Percentiles rank a stretch among this genome's conserved stretches.
These are phyloP conservation scores for Acanthamoeba royreba DNA, from an alignment of 208 protist genomes.

Conservation along the genomic window DNA sequence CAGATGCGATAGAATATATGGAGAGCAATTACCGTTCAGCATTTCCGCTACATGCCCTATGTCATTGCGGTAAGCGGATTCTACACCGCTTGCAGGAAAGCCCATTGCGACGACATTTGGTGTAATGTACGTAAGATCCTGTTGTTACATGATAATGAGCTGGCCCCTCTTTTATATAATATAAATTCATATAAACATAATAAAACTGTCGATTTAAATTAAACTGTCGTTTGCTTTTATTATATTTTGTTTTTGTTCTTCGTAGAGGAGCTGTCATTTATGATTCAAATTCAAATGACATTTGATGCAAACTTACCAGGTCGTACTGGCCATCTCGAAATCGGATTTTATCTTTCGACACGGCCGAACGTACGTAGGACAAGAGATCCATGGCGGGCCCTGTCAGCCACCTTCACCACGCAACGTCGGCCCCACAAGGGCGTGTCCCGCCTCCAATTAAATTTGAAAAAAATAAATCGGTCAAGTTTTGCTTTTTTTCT, in stretches of 20 bases:
- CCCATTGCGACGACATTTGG: slow-evolving; percentile 52
- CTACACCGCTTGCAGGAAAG: slow-evolving; percentile 42
- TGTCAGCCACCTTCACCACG: too few relatives aligned
- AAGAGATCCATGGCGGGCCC: slow-evolving; percentile 30
- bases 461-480: too few relatives aligned
- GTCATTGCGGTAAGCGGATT: slow-evolving; percentile 46
- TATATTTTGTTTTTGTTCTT: too few relatives aligned
- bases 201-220: too few relatives aligned
- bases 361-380: slow-evolving; percentile 67
- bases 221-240: too few relatives aligned
- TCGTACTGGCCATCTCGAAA: slow-evolving; percentile 83
- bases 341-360: slow-evolving; percentile 82
- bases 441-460: too few relatives aligned
- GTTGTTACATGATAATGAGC: slow-evolving; percentile 69
- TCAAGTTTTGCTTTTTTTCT: too few relatives aligned
- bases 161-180: not conserved
- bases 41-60: slow-evolving; percentile 21
- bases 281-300: too few relatives aligned
- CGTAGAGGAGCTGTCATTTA: too few relatives aligned
- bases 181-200: not conserved
- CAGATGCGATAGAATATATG: not conserved
- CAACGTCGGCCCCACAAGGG: too few relatives aligned
- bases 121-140: slow-evolving; percentile 90
- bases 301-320: too few relatives aligned
- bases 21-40: not conserved